Percentiles rank a stretch among this genome's conserved stretches.
These are phyloP conservation scores for Paulownia fortunei DNA, from an alignment of 257 asterid genomes.

Conservation along the genomic window DNA sequence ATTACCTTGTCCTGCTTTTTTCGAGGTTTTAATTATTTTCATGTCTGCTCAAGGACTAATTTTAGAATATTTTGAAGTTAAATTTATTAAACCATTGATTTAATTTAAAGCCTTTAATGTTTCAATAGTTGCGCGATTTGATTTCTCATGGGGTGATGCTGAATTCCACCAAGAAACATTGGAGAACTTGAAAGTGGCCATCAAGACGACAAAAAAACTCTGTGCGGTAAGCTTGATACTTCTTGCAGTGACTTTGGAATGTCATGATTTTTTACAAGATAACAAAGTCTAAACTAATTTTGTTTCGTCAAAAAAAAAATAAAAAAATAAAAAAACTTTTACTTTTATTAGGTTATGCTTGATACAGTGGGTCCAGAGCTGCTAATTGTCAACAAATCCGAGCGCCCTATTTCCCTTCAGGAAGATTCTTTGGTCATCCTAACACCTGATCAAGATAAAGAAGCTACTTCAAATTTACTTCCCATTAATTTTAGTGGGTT, in stretches of 20 bases:
- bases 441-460: conserved; percentile 66
- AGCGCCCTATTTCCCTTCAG: conserved; percentile 56
- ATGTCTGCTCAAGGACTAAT: not conserved
- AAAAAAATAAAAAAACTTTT: too few relatives aligned
- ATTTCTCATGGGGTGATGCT: conserved; percentile 86
- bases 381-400: conserved; percentile 64
- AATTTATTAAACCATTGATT: not conserved
- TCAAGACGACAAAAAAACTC: conserved; percentile 68
- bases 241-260: conserved; percentile 15
- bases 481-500: conserved; percentile 69
- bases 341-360: conserved; percentile 77
- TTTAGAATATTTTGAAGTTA: not conserved
- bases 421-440: conserved; percentile 57
- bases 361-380: conserved; percentile 84
- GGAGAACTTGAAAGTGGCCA: conserved; percentile 69
- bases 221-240: conserved; percentile 66
- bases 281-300: not conserved
- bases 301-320: not conserved
- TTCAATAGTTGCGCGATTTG: conserved; percentile 79
- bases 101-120: conserved; percentile 21
- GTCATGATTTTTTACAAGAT: not conserved
- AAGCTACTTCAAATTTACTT: conserved; percentile 65
- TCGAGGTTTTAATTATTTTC: not conserved
- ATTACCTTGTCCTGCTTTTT: not conserved
- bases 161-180: conserved; percentile 81